Evolutionary conservation across 2,329 filamentous ascomycete genomes (phyloP).

Genomic region (Pyrenochaeta sp.): DNA sequence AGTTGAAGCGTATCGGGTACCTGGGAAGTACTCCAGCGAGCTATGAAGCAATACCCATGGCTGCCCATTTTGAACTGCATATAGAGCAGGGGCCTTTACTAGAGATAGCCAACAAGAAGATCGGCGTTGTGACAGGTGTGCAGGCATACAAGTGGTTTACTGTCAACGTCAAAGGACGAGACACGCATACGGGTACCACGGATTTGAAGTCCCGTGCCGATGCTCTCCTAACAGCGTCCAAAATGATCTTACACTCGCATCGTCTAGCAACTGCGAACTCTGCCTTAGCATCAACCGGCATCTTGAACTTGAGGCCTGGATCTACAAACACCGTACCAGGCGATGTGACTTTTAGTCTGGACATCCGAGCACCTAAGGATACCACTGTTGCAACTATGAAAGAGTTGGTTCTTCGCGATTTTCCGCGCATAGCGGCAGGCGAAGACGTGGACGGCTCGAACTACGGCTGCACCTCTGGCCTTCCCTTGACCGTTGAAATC

Average conservation of each 20-base stretch:
- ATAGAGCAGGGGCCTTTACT: constrained; percentile 86
- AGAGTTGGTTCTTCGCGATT: constrained; percentile 64
- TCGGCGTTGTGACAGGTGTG: constrained; percentile 76
- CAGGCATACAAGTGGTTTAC: constrained; percentile 81
- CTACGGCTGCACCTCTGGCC: constrained; percentile 54
- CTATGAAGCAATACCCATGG: constrained; percentile 70
- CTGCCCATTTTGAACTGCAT: constrained; percentile 83
- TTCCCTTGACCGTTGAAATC: constrained; percentile 66
- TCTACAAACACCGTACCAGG: constrained; percentile 79
- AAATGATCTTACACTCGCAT: constrained; percentile 73
- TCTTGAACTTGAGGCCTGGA: constrained; percentile 71
- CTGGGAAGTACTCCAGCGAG: constrained; percentile 67
- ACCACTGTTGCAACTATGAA: constrained; percentile 67
- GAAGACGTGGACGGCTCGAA: constrained; percentile 61
- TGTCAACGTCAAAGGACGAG: constrained; percentile 70
- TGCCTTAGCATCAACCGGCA: constrained; percentile 74
- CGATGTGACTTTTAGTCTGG: constrained; percentile 71
- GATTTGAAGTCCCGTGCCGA: constrained; percentile 72
- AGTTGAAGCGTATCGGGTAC: constrained; percentile 77
- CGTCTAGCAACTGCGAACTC: constrained; percentile 66
- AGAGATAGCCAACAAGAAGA: constrained; percentile 68
- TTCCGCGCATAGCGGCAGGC: constrained; percentile 66
- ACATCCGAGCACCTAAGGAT: constrained; percentile 69
- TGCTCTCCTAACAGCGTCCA: constrained; percentile 71
- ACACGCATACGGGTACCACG: constrained; percentile 79